These are phyloP conservation scores for Euphorbia corollata DNA, from an alignment of 441 rosid species.

Conservation along the genomic window DNA sequence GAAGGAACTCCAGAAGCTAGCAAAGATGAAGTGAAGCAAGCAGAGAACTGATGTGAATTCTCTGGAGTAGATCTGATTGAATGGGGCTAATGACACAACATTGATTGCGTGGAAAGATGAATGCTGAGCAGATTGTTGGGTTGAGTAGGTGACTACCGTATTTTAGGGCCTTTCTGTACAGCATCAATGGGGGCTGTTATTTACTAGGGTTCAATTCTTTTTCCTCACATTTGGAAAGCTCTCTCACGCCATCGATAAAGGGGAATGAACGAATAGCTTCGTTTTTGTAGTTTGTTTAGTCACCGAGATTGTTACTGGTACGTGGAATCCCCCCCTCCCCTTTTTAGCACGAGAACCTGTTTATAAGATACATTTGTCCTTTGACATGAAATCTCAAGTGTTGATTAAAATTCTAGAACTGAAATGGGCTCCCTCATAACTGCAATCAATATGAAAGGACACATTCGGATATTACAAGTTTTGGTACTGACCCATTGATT, in stretches of 20 bases:
- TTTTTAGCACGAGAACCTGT: slow-evolving; percentile 23
- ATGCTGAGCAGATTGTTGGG: slow-evolving; percentile 12
- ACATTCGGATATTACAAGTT: not conserved
- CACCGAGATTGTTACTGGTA: slow-evolving; percentile 16
- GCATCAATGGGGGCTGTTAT: slow-evolving; percentile 23
- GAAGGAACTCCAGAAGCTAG: slow-evolving; percentile 20
- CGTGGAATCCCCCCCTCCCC: slow-evolving; percentile 1
- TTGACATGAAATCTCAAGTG: slow-evolving; percentile 15
- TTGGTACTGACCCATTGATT: no score
- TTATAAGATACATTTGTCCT: slow-evolving; percentile 20
- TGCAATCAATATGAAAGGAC: not conserved
- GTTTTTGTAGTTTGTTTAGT: slow-evolving; percentile 17
- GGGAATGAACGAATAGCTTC: slow-evolving; percentile 5
- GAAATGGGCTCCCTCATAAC: not conserved
- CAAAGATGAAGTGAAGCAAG: slow-evolving; percentile 18
- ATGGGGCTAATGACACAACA: slow-evolving; percentile 20
- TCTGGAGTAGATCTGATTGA: slow-evolving; percentile 14
- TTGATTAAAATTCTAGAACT: slow-evolving; percentile 9
- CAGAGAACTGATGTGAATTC: slow-evolving; percentile 28
- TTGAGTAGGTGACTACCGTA: slow-evolving; percentile 22
- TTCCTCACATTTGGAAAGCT: slow-evolving; percentile 4
- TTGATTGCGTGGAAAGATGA: slow-evolving; percentile 23
- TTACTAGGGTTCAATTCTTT: slow-evolving; percentile 27
- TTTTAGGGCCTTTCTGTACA: slow-evolving; percentile 22
- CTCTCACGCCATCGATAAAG: not conserved